Conservation (phyloP, 805 yeast species). For the Lachancea mirantina region DNA sequence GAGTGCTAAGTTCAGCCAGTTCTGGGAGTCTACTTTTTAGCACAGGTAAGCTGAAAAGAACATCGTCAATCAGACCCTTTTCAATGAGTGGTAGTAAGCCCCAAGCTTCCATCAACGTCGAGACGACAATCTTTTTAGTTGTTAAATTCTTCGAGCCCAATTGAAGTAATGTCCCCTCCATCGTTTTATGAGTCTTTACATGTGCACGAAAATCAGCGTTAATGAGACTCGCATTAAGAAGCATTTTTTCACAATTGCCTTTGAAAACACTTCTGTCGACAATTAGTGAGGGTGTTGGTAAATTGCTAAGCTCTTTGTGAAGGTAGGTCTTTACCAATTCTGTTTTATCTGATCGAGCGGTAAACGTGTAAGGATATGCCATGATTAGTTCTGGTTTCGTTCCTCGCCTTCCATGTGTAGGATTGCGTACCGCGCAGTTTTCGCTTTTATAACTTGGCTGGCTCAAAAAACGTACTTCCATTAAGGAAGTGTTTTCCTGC, state of each 20-base stretch:
- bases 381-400: too few species aligned
- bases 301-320: constrained; percentile 39
- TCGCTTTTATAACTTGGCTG: too few species aligned
- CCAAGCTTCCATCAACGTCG: constrained; percentile 65
- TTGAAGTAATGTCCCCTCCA: constrained; percentile 51
- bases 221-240: constrained; percentile 34
- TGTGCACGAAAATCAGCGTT: constrained; percentile 43
- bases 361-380: constrained; percentile 9
- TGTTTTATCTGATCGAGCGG: constrained; percentile 9
- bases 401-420: too few species aligned
- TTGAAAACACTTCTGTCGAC: constrained; percentile 38
- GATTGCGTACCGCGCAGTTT: too few species aligned
- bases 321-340: constrained; percentile 21
- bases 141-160: constrained; percentile 37
- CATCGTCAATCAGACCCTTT: constrained; percentile 34
- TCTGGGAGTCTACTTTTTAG: constrained; percentile 42
- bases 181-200: constrained; percentile 68
- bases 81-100: constrained; percentile 27
- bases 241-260: constrained; percentile 41
- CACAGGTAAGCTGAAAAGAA: constrained; percentile 55
- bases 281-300: constrained; percentile 57
- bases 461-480: too few species aligned
- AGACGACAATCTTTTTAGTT: constrained; percentile 51
- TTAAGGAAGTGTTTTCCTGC: too few species aligned
- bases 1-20: constrained; percentile 36